Evolutionary conservation across 768 basidiomycete genomes (phyloP).

Genomic region (Coprinopsis strossmayeri): DNA sequence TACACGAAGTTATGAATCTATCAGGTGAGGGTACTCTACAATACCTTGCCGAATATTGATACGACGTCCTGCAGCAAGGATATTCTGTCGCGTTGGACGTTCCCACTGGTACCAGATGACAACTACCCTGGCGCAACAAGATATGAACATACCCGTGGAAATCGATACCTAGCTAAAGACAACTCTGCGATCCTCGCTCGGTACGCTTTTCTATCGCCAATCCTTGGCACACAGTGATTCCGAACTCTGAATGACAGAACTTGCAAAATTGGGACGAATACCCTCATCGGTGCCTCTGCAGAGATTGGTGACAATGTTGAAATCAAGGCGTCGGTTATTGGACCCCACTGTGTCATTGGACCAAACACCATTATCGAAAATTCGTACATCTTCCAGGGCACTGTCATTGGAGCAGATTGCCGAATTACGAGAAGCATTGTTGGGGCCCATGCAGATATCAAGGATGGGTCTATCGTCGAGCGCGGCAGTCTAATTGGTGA

Average conservation of each 20-base stretch:
- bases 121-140: conserved; percentile 76
- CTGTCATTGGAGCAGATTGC: conserved; percentile 62
- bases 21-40: conserved; percentile 51
- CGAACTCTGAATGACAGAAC: conserved; percentile 40
- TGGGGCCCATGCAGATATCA: conserved; percentile 69
- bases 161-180: conserved; percentile 82
- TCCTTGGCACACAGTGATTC: neutral
- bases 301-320: conserved; percentile 60
- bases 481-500: conserved; percentile 80
- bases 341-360: conserved; percentile 69
- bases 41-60: conserved; percentile 1
- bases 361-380: conserved; percentile 58
- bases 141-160: conserved; percentile 85
- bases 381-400: conserved; percentile 82
- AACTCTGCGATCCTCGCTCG: conserved; percentile 77
- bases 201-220: conserved; percentile 31
- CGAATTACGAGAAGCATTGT: conserved; percentile 76
- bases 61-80: conserved; percentile 59
- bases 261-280: conserved; percentile 73
- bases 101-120: conserved; percentile 93
- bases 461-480: conserved; percentile 58
- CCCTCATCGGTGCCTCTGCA: conserved; percentile 78
- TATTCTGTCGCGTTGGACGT: conserved; percentile 89
- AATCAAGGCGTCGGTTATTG: conserved; percentile 72
- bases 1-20: conserved; percentile 83